phyloP scores from a whole-genome alignment of 1,139 yeast species.

The Candida gigantensis region DNA sequence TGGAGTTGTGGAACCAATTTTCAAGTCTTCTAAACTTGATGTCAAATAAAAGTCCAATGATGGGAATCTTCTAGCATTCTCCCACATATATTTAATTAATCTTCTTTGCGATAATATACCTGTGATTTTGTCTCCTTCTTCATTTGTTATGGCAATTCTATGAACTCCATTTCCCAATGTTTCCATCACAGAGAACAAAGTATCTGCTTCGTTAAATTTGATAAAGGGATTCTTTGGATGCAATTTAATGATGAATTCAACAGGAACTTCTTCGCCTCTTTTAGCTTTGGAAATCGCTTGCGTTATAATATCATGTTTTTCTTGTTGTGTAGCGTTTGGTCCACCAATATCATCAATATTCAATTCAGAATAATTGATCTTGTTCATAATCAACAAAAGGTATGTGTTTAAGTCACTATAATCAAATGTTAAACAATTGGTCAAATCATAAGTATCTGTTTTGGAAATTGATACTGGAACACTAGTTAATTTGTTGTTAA shows the following conservation, averaged over 20 bases:
- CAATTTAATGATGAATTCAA: constrained; percentile 71
- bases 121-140: constrained; percentile 44
- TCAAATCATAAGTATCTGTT: constrained; percentile 28
- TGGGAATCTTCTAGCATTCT: constrained; percentile 83
- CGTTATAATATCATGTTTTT: constrained; percentile 29
- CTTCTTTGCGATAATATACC: constrained; percentile 92
- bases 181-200: constrained; percentile 74
- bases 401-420: constrained; percentile 89
- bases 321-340: constrained; percentile 17
- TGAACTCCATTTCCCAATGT: constrained; percentile 91
- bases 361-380: constrained; percentile 46
- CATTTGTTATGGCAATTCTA: constrained; percentile 78
- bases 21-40: constrained; percentile 62
- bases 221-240: constrained; percentile 88
- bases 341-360: constrained; percentile 27
- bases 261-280: constrained; percentile 74
- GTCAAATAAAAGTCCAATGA: constrained; percentile 73
- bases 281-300: constrained; percentile 51
- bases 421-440: constrained; percentile 79
- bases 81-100: constrained; percentile 81
- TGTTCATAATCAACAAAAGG: constrained; percentile 71
- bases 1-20: constrained; percentile 71
- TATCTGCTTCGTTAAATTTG: constrained; percentile 67
- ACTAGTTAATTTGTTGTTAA: constrained; percentile 72
- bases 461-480: constrained; percentile 64